These are phyloP conservation scores for Suhomyces prunicola DNA, from an alignment of 805 yeast species.

Conservation along the genomic window DNA sequence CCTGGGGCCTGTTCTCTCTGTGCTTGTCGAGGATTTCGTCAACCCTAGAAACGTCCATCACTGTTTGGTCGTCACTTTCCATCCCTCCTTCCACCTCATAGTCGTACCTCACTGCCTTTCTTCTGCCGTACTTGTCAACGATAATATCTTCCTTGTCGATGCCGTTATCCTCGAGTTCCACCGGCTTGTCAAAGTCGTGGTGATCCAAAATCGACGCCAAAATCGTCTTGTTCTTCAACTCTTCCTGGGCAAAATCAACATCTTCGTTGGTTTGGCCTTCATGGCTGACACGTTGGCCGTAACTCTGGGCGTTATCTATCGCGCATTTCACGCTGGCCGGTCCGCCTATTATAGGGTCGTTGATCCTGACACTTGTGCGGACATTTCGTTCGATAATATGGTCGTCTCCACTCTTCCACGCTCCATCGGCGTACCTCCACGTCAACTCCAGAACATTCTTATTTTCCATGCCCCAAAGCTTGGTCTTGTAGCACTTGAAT, in stretches of 20 bases:
- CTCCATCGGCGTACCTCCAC: constrained; percentile 56
- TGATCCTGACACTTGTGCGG: constrained; percentile 6
- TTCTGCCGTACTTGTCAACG: constrained; percentile 37
- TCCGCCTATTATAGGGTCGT: constrained; percentile 7
- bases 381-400: constrained; percentile 66
- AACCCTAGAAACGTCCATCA: constrained; percentile 7
- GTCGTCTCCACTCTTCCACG: constrained; percentile 78
- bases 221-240: constrained; percentile 25
- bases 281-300: constrained; percentile 15
- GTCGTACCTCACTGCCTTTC: constrained; percentile 30
- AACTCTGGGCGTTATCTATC: constrained; percentile 23
- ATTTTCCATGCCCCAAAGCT: constrained; percentile 86
- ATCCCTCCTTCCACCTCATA: constrained; percentile 29
- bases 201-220: constrained; percentile 32
- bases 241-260: constrained; percentile 17
- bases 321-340: constrained; percentile 18
- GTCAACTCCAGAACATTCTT: constrained; percentile 61
- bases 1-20: constrained; percentile 19
- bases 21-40: constrained; percentile 12
- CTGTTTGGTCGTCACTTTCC: constrained; percentile 4
- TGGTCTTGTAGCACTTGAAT: constrained; percentile 64
- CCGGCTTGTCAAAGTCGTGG: constrained; percentile 36
- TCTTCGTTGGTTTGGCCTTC: constrained; percentile 4
- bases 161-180: constrained; percentile 30
- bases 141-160: constrained; percentile 32